These are phyloP conservation scores for Anisodus tanguticus DNA, from an alignment of 257 asterid species.

Conservation along the genomic window DNA sequence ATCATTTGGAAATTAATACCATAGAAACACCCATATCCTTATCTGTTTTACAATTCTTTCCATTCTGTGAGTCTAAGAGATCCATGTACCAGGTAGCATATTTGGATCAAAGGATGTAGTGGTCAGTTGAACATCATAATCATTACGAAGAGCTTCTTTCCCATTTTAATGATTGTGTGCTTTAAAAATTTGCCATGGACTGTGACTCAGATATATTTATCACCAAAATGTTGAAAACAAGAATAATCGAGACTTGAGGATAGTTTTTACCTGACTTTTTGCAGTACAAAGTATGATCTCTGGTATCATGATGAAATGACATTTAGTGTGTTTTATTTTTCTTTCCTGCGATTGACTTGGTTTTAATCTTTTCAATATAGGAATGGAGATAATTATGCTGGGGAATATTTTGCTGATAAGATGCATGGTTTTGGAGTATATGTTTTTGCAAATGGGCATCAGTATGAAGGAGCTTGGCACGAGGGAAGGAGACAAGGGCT, in stretches of 20 bases:
- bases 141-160: background rate
- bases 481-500: constrained; percentile 56
- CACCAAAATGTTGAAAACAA: background rate
- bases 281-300: constrained; percentile 2
- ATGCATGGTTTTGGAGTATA: constrained; percentile 61
- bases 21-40: background rate
- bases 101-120: background rate
- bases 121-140: background rate
- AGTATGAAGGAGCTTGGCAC: constrained; percentile 61
- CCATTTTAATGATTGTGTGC: background rate
- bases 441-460: constrained; percentile 52
- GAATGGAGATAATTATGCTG: constrained; percentile 52
- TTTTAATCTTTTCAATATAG: constrained; percentile 31
- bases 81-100: background rate
- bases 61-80: background rate
- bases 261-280: background rate
- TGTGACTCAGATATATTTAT: background rate
- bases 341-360: constrained; percentile 9
- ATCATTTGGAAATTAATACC: background rate
- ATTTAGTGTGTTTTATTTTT: background rate
- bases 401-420: constrained; percentile 56
- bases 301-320: constrained; percentile 15
- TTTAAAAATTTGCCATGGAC: background rate
- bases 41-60: background rate
- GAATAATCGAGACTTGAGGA: background rate